A percentile compares a stretch with the other conserved stretches of the same genome.
Evolutionary conservation across 169 alveolate genomes (phyloP).

Genomic region (Theileria orientalis): DNA sequence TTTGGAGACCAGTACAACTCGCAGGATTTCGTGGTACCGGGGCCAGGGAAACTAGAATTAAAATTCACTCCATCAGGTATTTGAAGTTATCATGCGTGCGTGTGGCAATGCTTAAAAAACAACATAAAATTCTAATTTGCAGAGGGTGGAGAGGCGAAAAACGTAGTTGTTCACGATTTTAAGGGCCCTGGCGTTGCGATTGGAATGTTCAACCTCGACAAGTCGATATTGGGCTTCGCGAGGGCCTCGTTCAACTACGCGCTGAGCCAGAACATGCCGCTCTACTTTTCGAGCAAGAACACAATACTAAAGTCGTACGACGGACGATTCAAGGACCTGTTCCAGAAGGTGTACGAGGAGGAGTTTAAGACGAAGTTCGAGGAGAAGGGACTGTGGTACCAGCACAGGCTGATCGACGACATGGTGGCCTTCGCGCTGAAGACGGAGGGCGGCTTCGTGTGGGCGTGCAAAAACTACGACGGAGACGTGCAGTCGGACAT

Average conservation of each 20-base stretch:
- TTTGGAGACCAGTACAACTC: constrained; percentile 95
- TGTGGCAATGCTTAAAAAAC: not conserved
- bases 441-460: constrained; percentile 93
- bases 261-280: constrained; percentile 84
- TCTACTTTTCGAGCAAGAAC: constrained; percentile 89
- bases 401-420: constrained; percentile 94
- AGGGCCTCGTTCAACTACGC: constrained; percentile 88
- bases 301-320: constrained; percentile 91
- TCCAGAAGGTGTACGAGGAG: constrained; percentile 83
- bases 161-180: constrained; percentile 65
- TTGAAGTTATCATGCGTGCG: constrained; percentile 58
- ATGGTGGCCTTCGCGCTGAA: constrained; percentile 94
- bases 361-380: constrained; percentile 84
- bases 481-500: constrained; percentile 95
- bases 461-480: constrained; percentile 98
- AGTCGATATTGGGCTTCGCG: constrained; percentile 90
- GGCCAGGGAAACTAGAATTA: constrained; percentile 86
- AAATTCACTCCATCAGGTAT: constrained; percentile 83
- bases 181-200: constrained; percentile 86
- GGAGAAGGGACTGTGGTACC: constrained; percentile 84
- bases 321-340: constrained; percentile 92
- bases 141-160: constrained; percentile 51
- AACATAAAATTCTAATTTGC: too few species aligned
- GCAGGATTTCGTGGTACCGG: constrained; percentile 77
- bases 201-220: constrained; percentile 93